phyloP scores from a whole-genome alignment of 2,329 filamentous ascomycete species.

The Trichoderma sp. region DNA sequence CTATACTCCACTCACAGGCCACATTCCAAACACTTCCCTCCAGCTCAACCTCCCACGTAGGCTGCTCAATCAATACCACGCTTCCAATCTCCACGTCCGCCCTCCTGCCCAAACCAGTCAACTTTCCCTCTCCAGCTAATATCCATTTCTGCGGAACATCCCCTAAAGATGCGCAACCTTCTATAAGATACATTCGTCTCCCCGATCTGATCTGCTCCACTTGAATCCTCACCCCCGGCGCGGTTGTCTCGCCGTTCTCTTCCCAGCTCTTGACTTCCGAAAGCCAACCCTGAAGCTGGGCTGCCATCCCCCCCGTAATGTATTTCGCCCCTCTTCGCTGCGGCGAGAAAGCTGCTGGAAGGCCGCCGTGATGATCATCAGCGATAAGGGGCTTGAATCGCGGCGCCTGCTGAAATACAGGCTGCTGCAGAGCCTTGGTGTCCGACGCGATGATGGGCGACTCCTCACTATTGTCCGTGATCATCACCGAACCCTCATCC shows the following conservation, averaged over 20 bases:
- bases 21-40: slow-evolving; percentile 44
- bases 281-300: slow-evolving; percentile 47
- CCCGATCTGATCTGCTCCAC: slow-evolving; percentile 41
- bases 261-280: slow-evolving; percentile 47
- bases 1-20: slow-evolving; percentile 45
- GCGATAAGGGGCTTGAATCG: slow-evolving; percentile 45
- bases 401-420: slow-evolving; percentile 45
- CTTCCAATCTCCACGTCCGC: slow-evolving; percentile 38
- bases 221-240: slow-evolving; percentile 34
- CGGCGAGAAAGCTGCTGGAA: slow-evolving; percentile 43
- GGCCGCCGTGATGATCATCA: slow-evolving; percentile 33
- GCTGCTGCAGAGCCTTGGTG: slow-evolving; percentile 38
- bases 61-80: slow-evolving; percentile 42
- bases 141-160: slow-evolving; percentile 36
- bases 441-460: not conserved
- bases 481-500: slow-evolving; percentile 8
- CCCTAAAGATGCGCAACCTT: slow-evolving; percentile 28
- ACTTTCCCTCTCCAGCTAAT: slow-evolving; percentile 45
- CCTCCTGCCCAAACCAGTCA: slow-evolving; percentile 43
- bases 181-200: slow-evolving; percentile 43
- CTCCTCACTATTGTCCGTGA: not conserved
- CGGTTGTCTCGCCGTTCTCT: slow-evolving; percentile 29
- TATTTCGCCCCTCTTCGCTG: slow-evolving; percentile 45
- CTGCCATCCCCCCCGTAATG: slow-evolving; percentile 44
- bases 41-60: slow-evolving; percentile 46